These are phyloP conservation scores for Schizophyllum commune DNA, from an alignment of 1,284 basidiomycete genomes.

Conservation along the genomic window DNA sequence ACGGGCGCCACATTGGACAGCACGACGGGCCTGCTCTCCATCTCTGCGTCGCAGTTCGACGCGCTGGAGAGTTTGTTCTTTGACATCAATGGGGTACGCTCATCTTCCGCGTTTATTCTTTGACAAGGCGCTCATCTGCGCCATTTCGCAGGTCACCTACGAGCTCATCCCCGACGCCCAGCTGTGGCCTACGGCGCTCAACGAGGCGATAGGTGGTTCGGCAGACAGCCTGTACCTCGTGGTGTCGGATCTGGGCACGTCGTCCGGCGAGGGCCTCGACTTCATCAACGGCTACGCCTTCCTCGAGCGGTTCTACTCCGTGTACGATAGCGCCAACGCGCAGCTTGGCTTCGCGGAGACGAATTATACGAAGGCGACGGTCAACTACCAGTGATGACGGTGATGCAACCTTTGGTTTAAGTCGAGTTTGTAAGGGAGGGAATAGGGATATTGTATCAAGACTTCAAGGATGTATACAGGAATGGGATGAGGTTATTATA, in stretches of 20 bases:
- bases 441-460: too few relatives aligned
- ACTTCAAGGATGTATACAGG: too few relatives aligned
- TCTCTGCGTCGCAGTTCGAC: conserved; percentile 28
- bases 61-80: conserved; percentile 35
- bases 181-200: conserved; percentile 38
- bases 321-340: conserved; percentile 51
- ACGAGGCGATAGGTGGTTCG: conserved; percentile 35
- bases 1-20: conserved; percentile 30
- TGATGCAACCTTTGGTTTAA: too few relatives aligned
- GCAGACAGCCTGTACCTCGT: conserved; percentile 39
- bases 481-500: too few relatives aligned
- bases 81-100: conserved; percentile 29
- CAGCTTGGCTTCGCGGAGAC: conserved; percentile 54
- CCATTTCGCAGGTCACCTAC: conserved; percentile 21
- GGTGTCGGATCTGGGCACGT: conserved; percentile 31
- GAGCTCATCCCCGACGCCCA: conserved; percentile 40
- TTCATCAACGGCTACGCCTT: conserved; percentile 48
- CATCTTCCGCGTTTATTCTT: background rate
- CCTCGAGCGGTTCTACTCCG: conserved; percentile 62
- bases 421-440: too few relatives aligned
- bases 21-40: conserved; percentile 31
- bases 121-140: background rate
- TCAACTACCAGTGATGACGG: conserved; percentile 29
- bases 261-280: conserved; percentile 37
- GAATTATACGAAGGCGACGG: conserved; percentile 44